Evolutionary conservation across 306 rosid species (phyloP), one percentile per base, ranked within the genome.

Genomic region (Ormosia emarginata): DNA sequence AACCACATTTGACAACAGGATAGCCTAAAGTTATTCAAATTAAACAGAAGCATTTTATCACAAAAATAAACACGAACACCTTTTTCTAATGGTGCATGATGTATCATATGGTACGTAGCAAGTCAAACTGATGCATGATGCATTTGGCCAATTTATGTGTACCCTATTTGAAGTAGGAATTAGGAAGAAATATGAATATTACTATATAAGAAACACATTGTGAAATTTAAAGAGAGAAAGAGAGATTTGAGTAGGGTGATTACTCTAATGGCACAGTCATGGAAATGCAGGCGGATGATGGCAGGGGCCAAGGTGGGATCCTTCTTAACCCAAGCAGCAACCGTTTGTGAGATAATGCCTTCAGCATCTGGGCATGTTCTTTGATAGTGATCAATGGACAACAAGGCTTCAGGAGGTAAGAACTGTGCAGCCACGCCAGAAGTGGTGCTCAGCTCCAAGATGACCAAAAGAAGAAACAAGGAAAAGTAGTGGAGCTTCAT

Each of bases 241-340:
- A 52, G 52, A 46, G 1, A 46, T 9, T 7, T 40, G 52, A 79
- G 87, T 65, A 4, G 34, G 36, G 70, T 34, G 64, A 85, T 84
- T 86, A 95, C 97, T 84, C 97, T 89, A 55, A 95, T 55, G 6
- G 88, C 92, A 17, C 98, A 93, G 18, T 93, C 98, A 49, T 93
- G 98, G 78, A 93, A 95, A 70, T 95, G 98, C 55, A 95, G 75
- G 59, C 95, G 95, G 57, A 93, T 89, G 71, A 95, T 83, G 68
- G 91, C 65, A 37, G 98, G 87, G 58, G 95, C 97, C 86, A 91
- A 82, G 3, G 97, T 91, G 39, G 80, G 83, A 70, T 95, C 97
- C 43, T 86, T 89, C 29, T 86, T 24, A 74, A 88, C 44, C 97
- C 98, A 93, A 58, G 93, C 88, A 66, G 80, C 64, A 12, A 90